A percentile compares a stretch with the other conserved stretches of the same genome.
Evolutionary conservation across 2,329 filamentous ascomycete species (phyloP).

Genomic region (Scorias spongiosa): DNA sequence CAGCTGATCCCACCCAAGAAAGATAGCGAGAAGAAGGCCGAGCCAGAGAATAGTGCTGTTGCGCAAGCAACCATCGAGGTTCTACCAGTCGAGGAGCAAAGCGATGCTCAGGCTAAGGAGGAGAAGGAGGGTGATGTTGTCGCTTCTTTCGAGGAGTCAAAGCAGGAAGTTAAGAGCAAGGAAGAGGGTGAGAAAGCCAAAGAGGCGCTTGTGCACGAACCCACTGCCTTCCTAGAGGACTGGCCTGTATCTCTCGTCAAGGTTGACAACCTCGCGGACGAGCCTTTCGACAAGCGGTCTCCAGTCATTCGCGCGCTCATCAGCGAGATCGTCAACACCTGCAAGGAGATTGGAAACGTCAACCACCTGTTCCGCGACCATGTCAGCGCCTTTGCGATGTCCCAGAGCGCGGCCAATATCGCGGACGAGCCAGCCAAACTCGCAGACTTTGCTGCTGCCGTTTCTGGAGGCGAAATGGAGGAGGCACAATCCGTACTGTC

Average conservation of each 20-base stretch:
- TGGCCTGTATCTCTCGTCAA: constrained; percentile 90
- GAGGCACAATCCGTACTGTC: constrained; percentile 87
- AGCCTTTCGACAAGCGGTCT: constrained; percentile 80
- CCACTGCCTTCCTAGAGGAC: constrained; percentile 78
- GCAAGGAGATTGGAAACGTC: constrained; percentile 88
- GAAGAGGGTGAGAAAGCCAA: constrained; percentile 16
- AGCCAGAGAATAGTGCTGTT: constrained; percentile 33
- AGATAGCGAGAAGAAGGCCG: constrained; percentile 22
- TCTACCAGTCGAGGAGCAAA: constrained; percentile 6
- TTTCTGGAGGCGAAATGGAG: constrained; percentile 81
- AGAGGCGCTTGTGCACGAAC: constrained; percentile 52
- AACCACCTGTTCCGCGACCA: constrained; percentile 95
- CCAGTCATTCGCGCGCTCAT: constrained; percentile 80
- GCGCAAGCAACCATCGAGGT: constrained; percentile 34
- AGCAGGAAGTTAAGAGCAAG: constrained; percentile 35
- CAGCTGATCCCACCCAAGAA: constrained; percentile 56
- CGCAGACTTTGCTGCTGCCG: constrained; percentile 91
- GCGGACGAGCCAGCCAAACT: constrained; percentile 89
- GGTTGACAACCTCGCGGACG: constrained; percentile 81
- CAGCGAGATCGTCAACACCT: constrained; percentile 96
- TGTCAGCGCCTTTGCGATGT: constrained; percentile 93
- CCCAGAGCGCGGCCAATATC: constrained; percentile 85
- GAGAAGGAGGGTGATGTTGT: constrained; percentile 88
- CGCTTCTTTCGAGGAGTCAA: constrained; percentile 83
- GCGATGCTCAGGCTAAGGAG: constrained; percentile 15